Conservation (phyloP, 2,329 filamentous ascomycete genomes). For the Penicillium psychrosexuale region DNA sequence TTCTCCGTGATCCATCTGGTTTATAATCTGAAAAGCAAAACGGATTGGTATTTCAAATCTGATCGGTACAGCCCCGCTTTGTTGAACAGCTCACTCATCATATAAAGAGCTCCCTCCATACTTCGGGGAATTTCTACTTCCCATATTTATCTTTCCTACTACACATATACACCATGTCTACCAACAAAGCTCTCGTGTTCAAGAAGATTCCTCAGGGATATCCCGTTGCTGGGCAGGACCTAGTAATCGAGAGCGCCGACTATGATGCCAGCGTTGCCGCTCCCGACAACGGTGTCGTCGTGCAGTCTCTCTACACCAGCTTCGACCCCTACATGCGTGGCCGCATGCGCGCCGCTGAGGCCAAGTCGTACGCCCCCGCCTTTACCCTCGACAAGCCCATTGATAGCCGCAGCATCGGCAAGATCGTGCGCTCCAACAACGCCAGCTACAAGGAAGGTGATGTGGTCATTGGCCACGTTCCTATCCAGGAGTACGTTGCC, state of each 20-base stretch:
- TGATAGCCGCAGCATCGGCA: constrained; percentile 60
- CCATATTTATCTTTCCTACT: neutral
- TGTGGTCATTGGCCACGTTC: constrained; percentile 56
- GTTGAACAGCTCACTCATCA: neutral
- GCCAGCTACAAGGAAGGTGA: constrained; percentile 65
- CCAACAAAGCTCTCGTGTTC: constrained; percentile 74
- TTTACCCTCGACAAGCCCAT: constrained; percentile 64
- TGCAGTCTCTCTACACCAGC: constrained; percentile 70
- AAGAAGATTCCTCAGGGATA: constrained; percentile 64
- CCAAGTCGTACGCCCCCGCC: constrained; percentile 66
- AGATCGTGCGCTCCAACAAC: constrained; percentile 68
- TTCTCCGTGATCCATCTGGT: constrained; percentile 24
- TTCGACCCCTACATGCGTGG: constrained; percentile 84
- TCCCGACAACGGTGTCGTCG: constrained; percentile 63
- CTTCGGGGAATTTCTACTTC: neutral
- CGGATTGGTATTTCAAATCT: neutral
- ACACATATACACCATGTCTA: constrained; percentile 25
- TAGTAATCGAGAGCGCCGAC: constrained; percentile 62
- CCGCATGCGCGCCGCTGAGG: constrained; percentile 64
- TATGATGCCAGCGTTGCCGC: constrained; percentile 60
- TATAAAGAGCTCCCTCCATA: constrained; percentile 7
- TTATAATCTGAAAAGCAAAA: constrained; percentile 18
- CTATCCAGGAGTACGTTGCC: constrained; percentile 66
- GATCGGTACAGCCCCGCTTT: constrained; percentile 25
- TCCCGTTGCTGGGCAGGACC: constrained; percentile 68